Conservation (phyloP, 768 basidiomycete genomes). For the Epithele typhae region DNA sequence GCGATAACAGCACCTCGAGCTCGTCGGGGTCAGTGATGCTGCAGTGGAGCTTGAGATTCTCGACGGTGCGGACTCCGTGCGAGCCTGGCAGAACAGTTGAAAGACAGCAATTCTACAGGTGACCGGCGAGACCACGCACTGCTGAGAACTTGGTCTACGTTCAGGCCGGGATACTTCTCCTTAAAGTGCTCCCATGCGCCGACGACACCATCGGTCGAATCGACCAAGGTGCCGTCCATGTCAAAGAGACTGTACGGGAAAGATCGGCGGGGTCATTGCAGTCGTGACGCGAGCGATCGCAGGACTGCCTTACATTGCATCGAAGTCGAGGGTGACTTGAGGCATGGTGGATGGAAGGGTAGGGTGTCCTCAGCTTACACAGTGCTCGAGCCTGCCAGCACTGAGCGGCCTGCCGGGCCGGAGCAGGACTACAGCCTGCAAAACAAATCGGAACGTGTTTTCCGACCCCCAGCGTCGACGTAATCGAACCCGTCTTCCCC, state of each 20-base stretch:
- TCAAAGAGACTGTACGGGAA: slow-evolving; percentile 57
- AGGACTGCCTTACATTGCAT: slow-evolving; percentile 33
- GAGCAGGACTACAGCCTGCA: no score
- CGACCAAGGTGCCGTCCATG: slow-evolving; percentile 81
- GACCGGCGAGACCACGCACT: slow-evolving; percentile 37
- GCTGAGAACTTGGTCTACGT: slow-evolving; percentile 55
- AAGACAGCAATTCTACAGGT: background rate
- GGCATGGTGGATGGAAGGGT: slow-evolving; percentile 28
- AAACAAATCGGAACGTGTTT: no score
- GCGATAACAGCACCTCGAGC: slow-evolving; percentile 66
- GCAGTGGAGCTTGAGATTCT: slow-evolving; percentile 73
- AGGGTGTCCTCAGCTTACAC: no score
- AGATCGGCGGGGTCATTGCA: background rate
- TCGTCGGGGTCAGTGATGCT: slow-evolving; percentile 61
- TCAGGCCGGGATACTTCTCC: slow-evolving; percentile 60
- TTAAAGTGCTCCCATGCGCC: slow-evolving; percentile 83
- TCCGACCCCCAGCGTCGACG: no score
- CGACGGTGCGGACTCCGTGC: slow-evolving; percentile 81
- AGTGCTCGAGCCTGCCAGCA: no score
- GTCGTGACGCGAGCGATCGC: background rate
- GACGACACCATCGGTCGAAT: slow-evolving; percentile 78
- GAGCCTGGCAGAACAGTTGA: slow-evolving; percentile 39
- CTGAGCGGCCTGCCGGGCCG: no score
- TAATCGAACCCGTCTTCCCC: no score
- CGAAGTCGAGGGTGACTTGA: slow-evolving; percentile 31